A percentile compares a stretch with the other conserved stretches of the same genome.
phyloP scores from a whole-genome alignment of 176 grass and related monocot genomes.

The Triticum urartu region DNA sequence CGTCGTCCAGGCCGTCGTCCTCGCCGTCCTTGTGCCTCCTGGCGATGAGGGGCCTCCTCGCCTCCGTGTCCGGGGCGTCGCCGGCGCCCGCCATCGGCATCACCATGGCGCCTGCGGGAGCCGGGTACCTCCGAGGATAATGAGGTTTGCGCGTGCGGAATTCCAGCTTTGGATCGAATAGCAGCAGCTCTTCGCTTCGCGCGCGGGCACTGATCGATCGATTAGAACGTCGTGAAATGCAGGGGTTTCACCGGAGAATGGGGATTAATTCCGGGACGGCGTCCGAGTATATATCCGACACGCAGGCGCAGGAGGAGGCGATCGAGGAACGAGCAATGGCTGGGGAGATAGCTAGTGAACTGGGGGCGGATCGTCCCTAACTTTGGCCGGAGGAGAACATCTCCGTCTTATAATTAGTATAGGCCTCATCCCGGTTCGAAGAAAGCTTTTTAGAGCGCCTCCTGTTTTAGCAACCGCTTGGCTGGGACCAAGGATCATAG shows the following conservation, averaged over 20 bases:
- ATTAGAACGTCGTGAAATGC: neutral
- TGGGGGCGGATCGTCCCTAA: slow-evolving; percentile 8
- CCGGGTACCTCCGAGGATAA: neutral
- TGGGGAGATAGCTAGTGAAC: neutral
- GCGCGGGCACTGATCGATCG: neutral
- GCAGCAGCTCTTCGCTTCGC: neutral
- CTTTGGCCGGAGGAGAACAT: slow-evolving; percentile 28
- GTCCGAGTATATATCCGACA: no score
- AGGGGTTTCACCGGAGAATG: neutral
- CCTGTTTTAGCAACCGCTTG: slow-evolving; percentile 42
- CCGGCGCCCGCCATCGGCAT: slow-evolving; percentile 43
- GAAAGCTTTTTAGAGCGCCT: slow-evolving; percentile 12
- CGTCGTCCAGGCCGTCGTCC: slow-evolving; percentile 40
- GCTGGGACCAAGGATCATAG: neutral
- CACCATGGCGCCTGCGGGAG: slow-evolving; percentile 17
- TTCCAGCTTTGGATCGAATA: slow-evolving; percentile 31
- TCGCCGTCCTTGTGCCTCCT: slow-evolving; percentile 33
- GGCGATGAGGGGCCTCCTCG: slow-evolving; percentile 52
- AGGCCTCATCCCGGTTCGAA: neutral
- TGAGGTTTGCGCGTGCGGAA: slow-evolving; percentile 31
- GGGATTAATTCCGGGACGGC: neutral
- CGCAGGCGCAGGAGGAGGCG: neutral
- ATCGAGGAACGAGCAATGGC: neutral
- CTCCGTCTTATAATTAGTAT: slow-evolving; percentile 44
- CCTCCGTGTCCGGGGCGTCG: slow-evolving; percentile 16